These are phyloP conservation scores for Dictyostelium gargantuum DNA, from an alignment of 208 protist genomes.

Conservation along the genomic window DNA sequence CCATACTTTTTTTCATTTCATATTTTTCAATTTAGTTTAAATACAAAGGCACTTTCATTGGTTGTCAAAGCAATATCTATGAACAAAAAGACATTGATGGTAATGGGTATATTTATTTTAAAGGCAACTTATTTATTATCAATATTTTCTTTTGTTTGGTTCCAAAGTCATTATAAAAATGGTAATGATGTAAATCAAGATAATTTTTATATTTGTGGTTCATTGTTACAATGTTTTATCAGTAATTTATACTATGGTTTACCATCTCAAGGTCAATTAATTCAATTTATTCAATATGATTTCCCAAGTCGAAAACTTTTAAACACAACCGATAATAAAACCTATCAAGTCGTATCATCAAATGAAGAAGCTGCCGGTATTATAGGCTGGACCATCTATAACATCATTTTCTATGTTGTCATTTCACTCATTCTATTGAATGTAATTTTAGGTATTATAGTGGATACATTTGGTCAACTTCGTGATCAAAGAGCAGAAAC, in stretches of 20 bases:
- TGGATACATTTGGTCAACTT: constrained; percentile 57
- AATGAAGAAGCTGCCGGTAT: not conserved
- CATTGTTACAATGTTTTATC: constrained; percentile 43
- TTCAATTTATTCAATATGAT: constrained; percentile 1
- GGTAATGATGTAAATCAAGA: not conserved
- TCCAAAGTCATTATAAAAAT: not conserved
- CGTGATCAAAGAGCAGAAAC: constrained; percentile 36
- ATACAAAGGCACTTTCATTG: constrained; percentile 43
- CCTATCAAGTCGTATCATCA: not conserved
- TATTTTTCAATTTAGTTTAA: constrained; percentile 31
- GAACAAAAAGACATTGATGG: constrained; percentile 26
- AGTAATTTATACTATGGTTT: constrained; percentile 33
- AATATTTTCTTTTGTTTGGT: constrained; percentile 49
- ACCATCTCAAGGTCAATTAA: constrained; percentile 39
- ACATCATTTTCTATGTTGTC: constrained; percentile 17
- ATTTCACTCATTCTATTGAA: constrained; percentile 2
- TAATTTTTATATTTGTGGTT: not conserved
- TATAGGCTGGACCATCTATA: constrained; percentile 29
- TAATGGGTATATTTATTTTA: constrained; percentile 54
- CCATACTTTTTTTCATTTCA: constrained; percentile 50
- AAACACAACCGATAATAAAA: not conserved
- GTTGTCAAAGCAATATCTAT: constrained; percentile 14
- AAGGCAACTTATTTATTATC: constrained; percentile 39
- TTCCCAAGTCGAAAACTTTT: no score
- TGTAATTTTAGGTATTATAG: constrained; percentile 63